These are phyloP conservation scores for Achlya hypogyna DNA, from an alignment of 352 stramenopile species.

Conservation along the genomic window DNA sequence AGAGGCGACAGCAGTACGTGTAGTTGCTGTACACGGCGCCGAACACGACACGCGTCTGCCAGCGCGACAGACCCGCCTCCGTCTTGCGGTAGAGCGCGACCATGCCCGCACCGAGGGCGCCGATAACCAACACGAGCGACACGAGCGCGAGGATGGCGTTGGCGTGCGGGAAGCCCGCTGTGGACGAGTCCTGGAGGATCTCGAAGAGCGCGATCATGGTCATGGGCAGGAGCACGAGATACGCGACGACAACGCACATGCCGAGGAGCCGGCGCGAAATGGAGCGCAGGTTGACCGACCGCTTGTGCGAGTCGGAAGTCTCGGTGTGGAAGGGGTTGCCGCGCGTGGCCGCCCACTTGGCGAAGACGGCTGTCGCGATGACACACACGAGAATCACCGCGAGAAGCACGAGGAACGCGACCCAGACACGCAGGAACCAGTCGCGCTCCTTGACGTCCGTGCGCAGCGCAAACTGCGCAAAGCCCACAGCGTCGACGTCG, in stretches of 20 bases:
- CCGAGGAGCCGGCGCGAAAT: conserved; percentile 51
- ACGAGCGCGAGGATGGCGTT: conserved; percentile 31
- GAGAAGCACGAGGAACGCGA: conserved; percentile 33
- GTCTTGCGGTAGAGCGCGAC: conserved; percentile 46
- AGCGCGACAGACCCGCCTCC: conserved; percentile 47
- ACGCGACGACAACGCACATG: conserved; percentile 51
- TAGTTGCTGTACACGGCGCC: conserved; percentile 53
- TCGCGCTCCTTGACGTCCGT: conserved; percentile 1
- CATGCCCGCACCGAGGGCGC: conserved; percentile 29
- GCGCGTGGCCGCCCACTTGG: not conserved
- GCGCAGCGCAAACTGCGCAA: conserved; percentile 9
- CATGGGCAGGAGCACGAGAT: conserved; percentile 52
- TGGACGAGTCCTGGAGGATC: conserved; percentile 48
- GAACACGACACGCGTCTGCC: conserved; percentile 47
- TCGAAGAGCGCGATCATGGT: conserved; percentile 49
- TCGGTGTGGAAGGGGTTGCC: conserved; percentile 17
- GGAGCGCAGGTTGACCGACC: conserved; percentile 29
- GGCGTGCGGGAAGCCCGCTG: conserved; percentile 25
- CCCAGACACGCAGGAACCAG: conserved; percentile 39
- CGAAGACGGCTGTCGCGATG: not conserved
- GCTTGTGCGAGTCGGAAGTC: not conserved
- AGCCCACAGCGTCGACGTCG: conserved; percentile 2
- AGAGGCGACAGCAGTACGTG: conserved; percentile 49
- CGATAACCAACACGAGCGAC: conserved; percentile 36
- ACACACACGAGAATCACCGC: conserved; percentile 37